Base-by-base conservation (phyloP, 1,284 basidiomycete genomes). In the Boletus smithii region DNA sequence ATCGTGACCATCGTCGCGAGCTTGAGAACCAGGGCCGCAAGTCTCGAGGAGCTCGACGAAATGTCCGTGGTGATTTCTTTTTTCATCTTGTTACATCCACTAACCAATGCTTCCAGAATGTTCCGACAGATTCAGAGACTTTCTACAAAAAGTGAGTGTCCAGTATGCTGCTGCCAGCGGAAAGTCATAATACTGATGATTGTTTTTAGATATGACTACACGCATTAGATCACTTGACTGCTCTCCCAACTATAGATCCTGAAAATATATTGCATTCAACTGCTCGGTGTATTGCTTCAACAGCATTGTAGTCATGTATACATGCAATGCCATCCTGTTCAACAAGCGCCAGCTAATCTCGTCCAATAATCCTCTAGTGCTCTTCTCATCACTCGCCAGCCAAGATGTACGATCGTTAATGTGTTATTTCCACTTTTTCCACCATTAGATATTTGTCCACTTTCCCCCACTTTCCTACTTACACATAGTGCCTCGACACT, bases 81-180 rank as follows among this genome's bases (percentile, higher is more conserved):
- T 40, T 26, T 30, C 47, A 10, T 18, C 31, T 40, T n/a, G 17
- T 36, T 14, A 18, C 16, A 17, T 36, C 24, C 18, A 32, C 37
- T 54, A 31, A 56, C 37, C 36, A 20, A 41, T 30, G 4, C 39
- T 29, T 41, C 36, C 50, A 81, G 77, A 60, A 60, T 9, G 73
- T 81, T 18, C 82, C 89, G 6, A 77, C 78, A 13, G 88, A 95
- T 62, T 89, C 89, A 5, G 91, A 94, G 67, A 82, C 79, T 1
- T 97, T 97, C 66, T 97, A 93, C 68, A 83, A 77, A 61, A 93
- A 93, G 88, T 92, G 65, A 51, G 82, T 67, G 18, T 24, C 31
- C 36, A 9, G 17, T 5, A 14, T 24, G 9, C 18, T 46, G 14
- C 14, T 17, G 42, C n/a, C n/a, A n/a, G n/a, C n/a, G n/a, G 36